Evolutionary conservation across 192 early-diverging fungal species (phyloP).

Genomic region (Coemansia sp.): DNA sequence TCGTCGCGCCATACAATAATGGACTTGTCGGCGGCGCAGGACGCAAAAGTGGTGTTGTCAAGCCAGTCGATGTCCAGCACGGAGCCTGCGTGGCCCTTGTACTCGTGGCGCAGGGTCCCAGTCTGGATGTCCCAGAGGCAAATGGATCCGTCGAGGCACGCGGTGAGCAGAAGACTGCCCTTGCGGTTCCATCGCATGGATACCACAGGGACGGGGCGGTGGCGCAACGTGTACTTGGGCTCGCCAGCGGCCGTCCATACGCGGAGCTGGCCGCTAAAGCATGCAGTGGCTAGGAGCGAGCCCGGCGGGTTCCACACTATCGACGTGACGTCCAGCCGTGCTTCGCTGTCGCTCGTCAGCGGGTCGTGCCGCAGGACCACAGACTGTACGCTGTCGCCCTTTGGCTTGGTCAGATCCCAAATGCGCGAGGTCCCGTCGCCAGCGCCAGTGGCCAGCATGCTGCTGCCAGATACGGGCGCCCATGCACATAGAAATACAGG

Average conservation of each 20-base stretch:
- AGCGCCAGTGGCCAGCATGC: conserved; percentile 68
- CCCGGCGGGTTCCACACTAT: conserved; percentile 86
- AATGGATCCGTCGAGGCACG: conserved; percentile 75
- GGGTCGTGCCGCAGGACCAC: conserved; percentile 59
- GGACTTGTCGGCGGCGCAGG: conserved; percentile 76
- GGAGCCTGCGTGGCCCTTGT: conserved; percentile 42
- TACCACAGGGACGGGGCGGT: conserved; percentile 81
- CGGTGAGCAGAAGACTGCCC: conserved; percentile 72
- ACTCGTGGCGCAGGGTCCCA: conserved; percentile 59
- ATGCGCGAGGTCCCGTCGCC: conserved; percentile 85
- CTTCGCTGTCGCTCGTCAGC: conserved; percentile 28
- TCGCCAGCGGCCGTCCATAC: conserved; percentile 76
- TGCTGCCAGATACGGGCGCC: conserved; percentile 66
- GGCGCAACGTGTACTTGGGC: conserved; percentile 59
- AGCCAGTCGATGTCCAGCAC: conserved; percentile 92
- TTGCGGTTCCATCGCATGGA: conserved; percentile 83
- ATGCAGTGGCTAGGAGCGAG: conserved; percentile 77
- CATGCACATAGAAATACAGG: conserved; percentile 79
- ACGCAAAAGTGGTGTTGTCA: conserved; percentile 89
- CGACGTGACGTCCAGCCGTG: conserved; percentile 75
- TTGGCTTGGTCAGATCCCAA: conserved; percentile 70
- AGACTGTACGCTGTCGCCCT: conserved; percentile 52
- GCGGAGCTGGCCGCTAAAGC: conserved; percentile 80
- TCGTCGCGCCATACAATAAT: conserved; percentile 82
- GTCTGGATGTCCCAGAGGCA: conserved; percentile 82